Percentiles rank a stretch among this genome's conserved stretches.
Conservation (phyloP, 139 green algal species). For the Chlamydomonas applanata region DNA sequence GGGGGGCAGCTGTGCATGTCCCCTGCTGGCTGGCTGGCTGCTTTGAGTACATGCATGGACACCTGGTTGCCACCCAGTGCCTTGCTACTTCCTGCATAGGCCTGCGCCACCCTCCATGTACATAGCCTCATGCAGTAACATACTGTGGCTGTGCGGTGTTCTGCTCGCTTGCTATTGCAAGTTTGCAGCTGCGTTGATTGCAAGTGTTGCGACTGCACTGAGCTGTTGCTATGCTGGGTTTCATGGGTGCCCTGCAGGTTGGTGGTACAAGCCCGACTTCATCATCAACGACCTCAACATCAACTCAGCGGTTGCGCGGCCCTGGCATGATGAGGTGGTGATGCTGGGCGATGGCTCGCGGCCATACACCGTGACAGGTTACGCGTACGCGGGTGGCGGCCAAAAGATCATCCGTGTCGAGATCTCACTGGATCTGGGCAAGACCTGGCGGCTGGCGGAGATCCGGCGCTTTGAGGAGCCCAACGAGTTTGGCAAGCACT, state of each 20-base stretch:
- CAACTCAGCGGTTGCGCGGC: conserved; percentile 84
- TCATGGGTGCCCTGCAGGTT: conserved; percentile 52
- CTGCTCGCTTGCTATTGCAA: too few species aligned
- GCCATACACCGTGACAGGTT: conserved; percentile 72
- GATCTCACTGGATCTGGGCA: conserved; percentile 86
- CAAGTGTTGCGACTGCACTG: too few species aligned
- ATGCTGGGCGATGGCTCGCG: conserved; percentile 30
- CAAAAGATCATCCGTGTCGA: conserved; percentile 90
- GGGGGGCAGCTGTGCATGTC: too few species aligned
- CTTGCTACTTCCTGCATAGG: too few species aligned
- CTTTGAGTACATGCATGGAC: too few species aligned
- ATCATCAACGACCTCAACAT: conserved; percentile 99
- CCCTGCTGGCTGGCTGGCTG: too few species aligned
- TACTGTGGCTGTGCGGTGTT: too few species aligned
- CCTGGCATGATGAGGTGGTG: conserved; percentile 89
- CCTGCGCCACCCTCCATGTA: too few species aligned
- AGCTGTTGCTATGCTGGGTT: not conserved
- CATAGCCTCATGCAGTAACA: too few species aligned
- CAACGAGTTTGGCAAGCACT: conserved; percentile 78
- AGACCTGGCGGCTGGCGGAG: conserved; percentile 74
- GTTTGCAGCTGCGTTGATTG: too few species aligned
- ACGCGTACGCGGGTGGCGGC: conserved; percentile 87
- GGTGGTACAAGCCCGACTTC: conserved; percentile 97
- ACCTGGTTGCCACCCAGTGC: too few species aligned
- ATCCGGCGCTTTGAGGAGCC: conserved; percentile 69